Evolutionary conservation across 2,329 filamentous ascomycete species (phyloP).

Genomic region (Fusarium transvaalense): DNA sequence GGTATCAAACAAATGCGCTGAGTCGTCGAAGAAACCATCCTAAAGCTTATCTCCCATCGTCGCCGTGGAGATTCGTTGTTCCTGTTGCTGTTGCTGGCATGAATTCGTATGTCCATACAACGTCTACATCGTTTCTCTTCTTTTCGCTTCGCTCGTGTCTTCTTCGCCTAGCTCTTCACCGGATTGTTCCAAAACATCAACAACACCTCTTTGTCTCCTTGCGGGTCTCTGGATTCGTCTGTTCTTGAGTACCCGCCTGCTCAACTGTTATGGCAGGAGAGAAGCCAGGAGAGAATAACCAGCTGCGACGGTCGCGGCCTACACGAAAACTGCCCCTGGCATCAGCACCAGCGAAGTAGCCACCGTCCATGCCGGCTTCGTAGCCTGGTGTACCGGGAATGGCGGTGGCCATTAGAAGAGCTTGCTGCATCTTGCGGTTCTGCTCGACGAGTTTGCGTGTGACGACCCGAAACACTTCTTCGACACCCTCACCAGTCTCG

Average conservation of each 20-base stretch:
- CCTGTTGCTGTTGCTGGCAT: constrained; percentile 14
- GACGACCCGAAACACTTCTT: constrained; percentile 88
- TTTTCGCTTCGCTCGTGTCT: constrained; percentile 9
- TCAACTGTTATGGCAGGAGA: constrained; percentile 65
- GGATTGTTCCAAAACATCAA: constrained; percentile 27
- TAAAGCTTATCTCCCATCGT: constrained; percentile 29
- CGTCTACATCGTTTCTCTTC: constrained; percentile 24
- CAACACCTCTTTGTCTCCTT: constrained; percentile 51
- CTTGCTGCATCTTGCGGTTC: constrained; percentile 73
- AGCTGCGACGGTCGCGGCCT: constrained; percentile 69
- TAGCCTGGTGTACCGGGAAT: constrained; percentile 63
- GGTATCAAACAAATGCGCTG: constrained; percentile 48
- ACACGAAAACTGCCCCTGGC: constrained; percentile 66
- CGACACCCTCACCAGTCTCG: constrained; percentile 93
- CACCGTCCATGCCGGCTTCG: constrained; percentile 59
- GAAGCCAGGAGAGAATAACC: constrained; percentile 69
- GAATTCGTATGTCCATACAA: constrained; percentile 12
- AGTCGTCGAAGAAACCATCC: constrained; percentile 33
- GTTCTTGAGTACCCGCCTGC: constrained; percentile 53
- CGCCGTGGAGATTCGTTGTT: constrained; percentile 22
- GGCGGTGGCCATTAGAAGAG: constrained; percentile 67
- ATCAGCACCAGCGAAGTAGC: constrained; percentile 66
- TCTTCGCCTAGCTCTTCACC: background rate
- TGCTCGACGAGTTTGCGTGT: constrained; percentile 73
- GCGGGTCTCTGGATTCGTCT: constrained; percentile 41